phyloP scores from a whole-genome alignment of 139 green algal genomes.

The Picochlorum costavermella region DNA sequence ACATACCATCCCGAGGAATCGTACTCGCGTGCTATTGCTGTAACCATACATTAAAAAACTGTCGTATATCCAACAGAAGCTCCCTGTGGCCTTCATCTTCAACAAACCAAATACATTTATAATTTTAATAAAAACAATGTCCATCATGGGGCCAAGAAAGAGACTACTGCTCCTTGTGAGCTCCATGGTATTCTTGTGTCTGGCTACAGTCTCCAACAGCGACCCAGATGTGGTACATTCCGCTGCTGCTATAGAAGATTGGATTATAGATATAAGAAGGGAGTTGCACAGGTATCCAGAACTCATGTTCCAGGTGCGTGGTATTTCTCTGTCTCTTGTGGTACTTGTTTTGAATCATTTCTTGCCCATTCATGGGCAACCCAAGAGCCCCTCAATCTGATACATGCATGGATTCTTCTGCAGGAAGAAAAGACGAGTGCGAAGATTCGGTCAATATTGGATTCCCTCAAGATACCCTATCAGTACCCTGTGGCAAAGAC shows the following conservation, averaged over 20 bases:
- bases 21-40: no score
- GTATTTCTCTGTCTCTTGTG: neutral
- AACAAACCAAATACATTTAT: no score
- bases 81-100: no score
- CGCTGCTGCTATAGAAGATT: slow-evolving; percentile 14
- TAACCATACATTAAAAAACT: no score
- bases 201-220: neutral
- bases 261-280: slow-evolving; percentile 23
- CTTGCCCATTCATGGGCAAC: no score
- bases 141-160: no score
- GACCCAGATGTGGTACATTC: neutral
- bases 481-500: slow-evolving; percentile 50
- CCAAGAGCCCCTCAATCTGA: neutral
- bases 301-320: slow-evolving; percentile 30
- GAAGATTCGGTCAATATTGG: slow-evolving; percentile 44
- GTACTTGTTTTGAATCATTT: no score
- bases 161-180: no score
- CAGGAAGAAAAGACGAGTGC: slow-evolving; percentile 61
- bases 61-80: no score
- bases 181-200: no score
- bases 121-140: no score
- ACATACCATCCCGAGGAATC: no score
- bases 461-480: slow-evolving; percentile 55
- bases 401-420: slow-evolving; percentile 6
- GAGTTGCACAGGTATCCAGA: slow-evolving; percentile 37